Percentiles rank a stretch among this genome's conserved stretches.
Evolutionary conservation across 257 asterid genomes (phyloP).

Genomic region (Verbascum thapsus): DNA sequence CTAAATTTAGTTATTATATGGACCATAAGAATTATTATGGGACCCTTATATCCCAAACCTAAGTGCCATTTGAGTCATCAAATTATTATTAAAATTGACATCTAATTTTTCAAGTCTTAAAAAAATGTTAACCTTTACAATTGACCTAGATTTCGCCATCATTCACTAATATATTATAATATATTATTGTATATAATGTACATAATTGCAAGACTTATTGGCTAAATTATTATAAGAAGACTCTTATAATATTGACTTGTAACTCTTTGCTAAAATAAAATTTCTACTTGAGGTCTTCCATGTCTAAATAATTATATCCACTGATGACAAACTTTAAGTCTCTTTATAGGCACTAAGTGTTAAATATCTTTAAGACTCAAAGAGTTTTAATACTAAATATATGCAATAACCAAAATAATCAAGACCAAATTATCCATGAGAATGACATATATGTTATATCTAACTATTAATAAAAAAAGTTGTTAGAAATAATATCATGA

Average conservation of each 20-base stretch:
- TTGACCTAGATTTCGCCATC: constrained; percentile 61
- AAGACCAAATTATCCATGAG: constrained; percentile 27
- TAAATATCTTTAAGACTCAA: not conserved
- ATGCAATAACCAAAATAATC: not conserved
- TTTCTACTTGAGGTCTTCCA: constrained; percentile 22
- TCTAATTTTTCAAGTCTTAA: constrained; percentile 31
- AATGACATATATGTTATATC: constrained; percentile 28
- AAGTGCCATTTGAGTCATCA: constrained; percentile 66
- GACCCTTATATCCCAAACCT: constrained; percentile 52
- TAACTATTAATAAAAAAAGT: not conserved
- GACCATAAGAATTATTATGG: constrained; percentile 45
- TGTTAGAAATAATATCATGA: too few relatives aligned
- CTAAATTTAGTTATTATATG: constrained; percentile 50
- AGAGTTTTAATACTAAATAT: not conserved
- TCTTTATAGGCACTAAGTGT: not conserved
- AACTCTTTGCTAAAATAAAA: constrained; percentile 7
- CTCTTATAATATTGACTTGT: constrained; percentile 41
- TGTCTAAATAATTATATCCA: constrained; percentile 33
- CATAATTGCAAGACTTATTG: constrained; percentile 5
- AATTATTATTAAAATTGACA: constrained; percentile 35
- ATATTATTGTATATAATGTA: too few relatives aligned
- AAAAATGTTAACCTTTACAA: constrained; percentile 37
- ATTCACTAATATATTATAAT: constrained; percentile 26
- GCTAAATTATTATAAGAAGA: constrained; percentile 24
- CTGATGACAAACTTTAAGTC: constrained; percentile 26